Conservation (phyloP, 257 asterid genomes). For the Fraxinus quadrangulata region DNA sequence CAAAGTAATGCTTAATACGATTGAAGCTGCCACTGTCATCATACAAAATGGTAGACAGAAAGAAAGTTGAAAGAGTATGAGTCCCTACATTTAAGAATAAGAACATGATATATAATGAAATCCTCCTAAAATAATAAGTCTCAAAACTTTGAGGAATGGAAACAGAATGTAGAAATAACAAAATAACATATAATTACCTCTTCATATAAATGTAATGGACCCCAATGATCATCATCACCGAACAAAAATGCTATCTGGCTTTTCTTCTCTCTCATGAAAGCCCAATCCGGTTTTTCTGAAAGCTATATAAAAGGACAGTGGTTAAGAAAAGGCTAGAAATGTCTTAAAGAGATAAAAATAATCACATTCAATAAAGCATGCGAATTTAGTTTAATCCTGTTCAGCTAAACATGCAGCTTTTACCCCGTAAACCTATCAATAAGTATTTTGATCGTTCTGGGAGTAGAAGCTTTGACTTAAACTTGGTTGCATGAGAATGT, state of each 20-base stretch:
- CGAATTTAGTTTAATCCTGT: neutral
- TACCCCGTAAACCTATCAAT: neutral
- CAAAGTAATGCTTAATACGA: neutral
- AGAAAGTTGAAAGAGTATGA: neutral
- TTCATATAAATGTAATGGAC: slow-evolving; percentile 71
- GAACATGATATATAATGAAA: neutral
- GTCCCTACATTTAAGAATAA: neutral
- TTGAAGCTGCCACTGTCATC: neutral
- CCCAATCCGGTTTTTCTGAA: slow-evolving; percentile 2
- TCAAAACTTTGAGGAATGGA: neutral
- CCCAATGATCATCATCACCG: slow-evolving; percentile 93
- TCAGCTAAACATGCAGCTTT: neutral
- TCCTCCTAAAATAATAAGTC: neutral
- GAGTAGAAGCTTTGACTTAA: neutral
- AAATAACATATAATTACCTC: slow-evolving; percentile 36
- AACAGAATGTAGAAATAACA: neutral
- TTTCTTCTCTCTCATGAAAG: slow-evolving; percentile 26
- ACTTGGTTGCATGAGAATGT: neutral
- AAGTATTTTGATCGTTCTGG: neutral
- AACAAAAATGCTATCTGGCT: slow-evolving; percentile 69
- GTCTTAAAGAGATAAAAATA: neutral
- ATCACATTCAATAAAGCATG: neutral
- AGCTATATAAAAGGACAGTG: slow-evolving; percentile 40
- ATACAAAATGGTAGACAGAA: neutral
- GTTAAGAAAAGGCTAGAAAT: slow-evolving; percentile 14